These are phyloP conservation scores for Anthracocystis walkeri DNA, from an alignment of 1,284 basidiomycete genomes.

Conservation along the genomic window DNA sequence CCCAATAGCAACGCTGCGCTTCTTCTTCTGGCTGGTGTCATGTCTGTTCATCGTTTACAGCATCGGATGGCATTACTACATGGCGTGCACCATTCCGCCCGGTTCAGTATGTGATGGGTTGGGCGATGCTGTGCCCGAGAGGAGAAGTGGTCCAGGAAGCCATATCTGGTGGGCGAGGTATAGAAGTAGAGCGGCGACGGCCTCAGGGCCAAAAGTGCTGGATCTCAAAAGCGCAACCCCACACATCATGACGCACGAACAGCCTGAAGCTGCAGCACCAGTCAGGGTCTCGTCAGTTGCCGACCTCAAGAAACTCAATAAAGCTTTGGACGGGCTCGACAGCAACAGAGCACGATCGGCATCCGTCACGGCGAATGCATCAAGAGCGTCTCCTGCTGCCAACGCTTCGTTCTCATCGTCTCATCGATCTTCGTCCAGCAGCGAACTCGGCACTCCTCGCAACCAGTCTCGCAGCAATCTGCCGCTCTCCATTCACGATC, in stretches of 20 bases:
- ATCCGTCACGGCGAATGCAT: constrained; percentile 6
- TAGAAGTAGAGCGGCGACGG: constrained; percentile 41
- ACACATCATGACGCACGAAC: constrained; percentile 14
- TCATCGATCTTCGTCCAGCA: constrained; percentile 32
- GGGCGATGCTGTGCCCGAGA: constrained; percentile 44
- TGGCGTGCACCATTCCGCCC: constrained; percentile 78
- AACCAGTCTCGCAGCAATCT: constrained; percentile 27
- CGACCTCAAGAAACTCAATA: constrained; percentile 41
- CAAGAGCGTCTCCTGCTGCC: background rate
- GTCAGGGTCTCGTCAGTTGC: constrained; percentile 43
- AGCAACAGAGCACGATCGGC: constrained; percentile 30
- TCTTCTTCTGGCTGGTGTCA: constrained; percentile 71
- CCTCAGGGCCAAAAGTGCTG: constrained; percentile 25
- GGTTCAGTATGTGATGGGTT: constrained; percentile 55
- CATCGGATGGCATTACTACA: constrained; percentile 84
- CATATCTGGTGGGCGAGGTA: constrained; percentile 62
- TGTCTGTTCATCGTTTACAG: constrained; percentile 83
- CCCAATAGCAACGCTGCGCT: constrained; percentile 40
- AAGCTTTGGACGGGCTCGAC: constrained; percentile 35
- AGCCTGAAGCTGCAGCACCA: constrained; percentile 35
- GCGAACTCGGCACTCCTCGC: constrained; percentile 28
- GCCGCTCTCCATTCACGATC: constrained; percentile 36
- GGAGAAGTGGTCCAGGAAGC: constrained; percentile 60
- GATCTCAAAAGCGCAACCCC: constrained; percentile 4
- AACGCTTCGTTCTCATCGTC: constrained; percentile 10